phyloP scores from a whole-genome alignment of 306 rosid species.

The Bauhinia variegata region DNA sequence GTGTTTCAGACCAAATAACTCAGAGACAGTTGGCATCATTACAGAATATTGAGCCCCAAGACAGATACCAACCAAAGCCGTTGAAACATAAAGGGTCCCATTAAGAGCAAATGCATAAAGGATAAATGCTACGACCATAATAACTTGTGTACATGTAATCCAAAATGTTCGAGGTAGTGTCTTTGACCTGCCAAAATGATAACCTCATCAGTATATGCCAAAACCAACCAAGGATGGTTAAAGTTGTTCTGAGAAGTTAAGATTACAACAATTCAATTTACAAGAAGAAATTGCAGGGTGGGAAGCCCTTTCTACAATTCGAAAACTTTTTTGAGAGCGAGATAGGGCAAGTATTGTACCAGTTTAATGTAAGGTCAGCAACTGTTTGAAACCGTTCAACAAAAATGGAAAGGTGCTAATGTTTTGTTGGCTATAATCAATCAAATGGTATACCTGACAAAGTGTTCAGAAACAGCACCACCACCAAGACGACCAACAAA shows the following conservation, averaged over 20 bases:
- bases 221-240: constrained; percentile 7
- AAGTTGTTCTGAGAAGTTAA: constrained; percentile 1
- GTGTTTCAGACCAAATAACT: constrained; percentile 62
- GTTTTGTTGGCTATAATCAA: constrained; percentile 4
- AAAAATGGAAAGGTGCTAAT: not conserved
- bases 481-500: constrained; percentile 82
- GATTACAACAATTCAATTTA: constrained; percentile 20
- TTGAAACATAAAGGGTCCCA: constrained; percentile 69
- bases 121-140: constrained; percentile 58
- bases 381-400: constrained; percentile 1
- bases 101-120: constrained; percentile 60
- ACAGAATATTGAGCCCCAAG: constrained; percentile 50
- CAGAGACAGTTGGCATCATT: constrained; percentile 61
- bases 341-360: constrained; percentile 7
- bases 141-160: constrained; percentile 66
- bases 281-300: not conserved
- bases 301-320: not conserved
- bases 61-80: constrained; percentile 46
- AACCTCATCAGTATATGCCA: constrained; percentile 15
- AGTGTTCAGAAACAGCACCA: constrained; percentile 81
- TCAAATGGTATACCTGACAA: constrained; percentile 60
- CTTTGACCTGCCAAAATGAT: constrained; percentile 50
- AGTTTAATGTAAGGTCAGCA: constrained; percentile 15
- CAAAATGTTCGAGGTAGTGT: constrained; percentile 72
- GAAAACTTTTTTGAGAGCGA: not conserved